Conservation (phyloP, 805 yeast genomes). For the Hanseniaspora lindneri region DNA sequence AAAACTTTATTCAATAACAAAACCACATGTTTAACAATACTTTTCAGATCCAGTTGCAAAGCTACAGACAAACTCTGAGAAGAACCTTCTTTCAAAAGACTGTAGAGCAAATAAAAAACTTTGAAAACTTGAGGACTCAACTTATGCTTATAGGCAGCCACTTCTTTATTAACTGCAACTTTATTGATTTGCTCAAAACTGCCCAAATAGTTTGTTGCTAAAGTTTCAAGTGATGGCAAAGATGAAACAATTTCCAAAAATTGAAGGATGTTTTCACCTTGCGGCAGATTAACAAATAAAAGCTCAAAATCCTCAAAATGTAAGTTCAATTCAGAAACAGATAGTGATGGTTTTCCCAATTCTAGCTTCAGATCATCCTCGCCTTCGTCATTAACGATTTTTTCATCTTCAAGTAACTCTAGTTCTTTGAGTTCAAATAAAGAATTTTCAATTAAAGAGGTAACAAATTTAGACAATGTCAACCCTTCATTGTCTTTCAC, state of each 20-base stretch:
- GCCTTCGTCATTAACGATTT: slow-evolving; percentile 28
- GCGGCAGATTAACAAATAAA: neutral
- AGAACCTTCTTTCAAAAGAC: neutral
- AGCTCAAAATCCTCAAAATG: neutral
- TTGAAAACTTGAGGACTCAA: slow-evolving; percentile 10
- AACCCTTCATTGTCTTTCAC: slow-evolving; percentile 47
- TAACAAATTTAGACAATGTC: slow-evolving; percentile 69
- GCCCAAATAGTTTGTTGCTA: neutral
- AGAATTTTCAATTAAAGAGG: slow-evolving; percentile 68
- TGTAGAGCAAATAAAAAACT: slow-evolving; percentile 3
- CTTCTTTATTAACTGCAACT: neutral
- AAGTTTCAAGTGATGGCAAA: slow-evolving; percentile 2
- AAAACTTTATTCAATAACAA: neutral
- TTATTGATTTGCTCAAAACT: slow-evolving; percentile 1
- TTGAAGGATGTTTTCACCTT: neutral
- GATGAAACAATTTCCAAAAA: slow-evolving; percentile 1
- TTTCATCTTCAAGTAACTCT: slow-evolving; percentile 49
- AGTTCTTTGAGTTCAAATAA: slow-evolving; percentile 51
- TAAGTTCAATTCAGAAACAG: neutral
- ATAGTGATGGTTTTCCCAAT: neutral
- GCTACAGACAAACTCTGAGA: neutral
- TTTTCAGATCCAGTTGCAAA: slow-evolving; percentile 8
- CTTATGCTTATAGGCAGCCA: slow-evolving; percentile 2
- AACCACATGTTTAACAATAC: neutral
- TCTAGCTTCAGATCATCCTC: slow-evolving; percentile 20